phyloP scores from a whole-genome alignment of 352 stramenopile genomes.

The Lagenidium giganteum region DNA sequence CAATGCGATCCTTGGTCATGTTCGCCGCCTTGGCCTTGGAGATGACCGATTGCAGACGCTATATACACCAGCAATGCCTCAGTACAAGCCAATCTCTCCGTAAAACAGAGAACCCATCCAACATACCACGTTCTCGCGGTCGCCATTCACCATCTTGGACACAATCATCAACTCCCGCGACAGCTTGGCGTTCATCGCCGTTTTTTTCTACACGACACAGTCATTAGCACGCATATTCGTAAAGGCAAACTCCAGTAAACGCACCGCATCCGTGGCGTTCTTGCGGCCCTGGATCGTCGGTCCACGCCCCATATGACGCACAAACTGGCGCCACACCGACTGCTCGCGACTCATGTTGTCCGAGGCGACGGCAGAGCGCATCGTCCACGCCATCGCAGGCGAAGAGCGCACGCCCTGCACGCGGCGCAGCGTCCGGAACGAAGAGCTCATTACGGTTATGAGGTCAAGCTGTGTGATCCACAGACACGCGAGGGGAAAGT shows the following conservation, averaged over 20 bases:
- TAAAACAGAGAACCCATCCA: conserved; percentile 4
- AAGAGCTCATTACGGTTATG: no score
- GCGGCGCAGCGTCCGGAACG: no score
- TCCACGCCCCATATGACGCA: conserved; percentile 72
- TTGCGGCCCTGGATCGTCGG: conserved; percentile 81
- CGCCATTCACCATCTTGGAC: conserved; percentile 62
- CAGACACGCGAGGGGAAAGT: no score
- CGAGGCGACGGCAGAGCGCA: no score
- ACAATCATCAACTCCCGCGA: conserved; percentile 67
- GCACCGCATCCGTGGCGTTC: conserved; percentile 71
- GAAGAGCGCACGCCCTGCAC: no score
- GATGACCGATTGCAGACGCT: conserved; percentile 45
- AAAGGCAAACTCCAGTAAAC: conserved; percentile 4
- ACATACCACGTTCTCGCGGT: conserved; percentile 69
- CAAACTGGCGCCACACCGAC: conserved; percentile 30
- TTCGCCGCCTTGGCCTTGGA: conserved; percentile 77
- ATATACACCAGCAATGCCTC: neutral
- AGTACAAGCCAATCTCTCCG: conserved; percentile 2
- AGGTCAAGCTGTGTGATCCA: no score
- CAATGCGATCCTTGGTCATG: conserved; percentile 82
- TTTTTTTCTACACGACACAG: conserved; percentile 47
- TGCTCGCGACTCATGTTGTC: no score
- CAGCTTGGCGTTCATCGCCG: conserved; percentile 71
- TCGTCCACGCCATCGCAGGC: no score
- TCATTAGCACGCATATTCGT: neutral